phyloP scores from a whole-genome alignment of 345 rosid genomes.

The Aegle marmelos region DNA sequence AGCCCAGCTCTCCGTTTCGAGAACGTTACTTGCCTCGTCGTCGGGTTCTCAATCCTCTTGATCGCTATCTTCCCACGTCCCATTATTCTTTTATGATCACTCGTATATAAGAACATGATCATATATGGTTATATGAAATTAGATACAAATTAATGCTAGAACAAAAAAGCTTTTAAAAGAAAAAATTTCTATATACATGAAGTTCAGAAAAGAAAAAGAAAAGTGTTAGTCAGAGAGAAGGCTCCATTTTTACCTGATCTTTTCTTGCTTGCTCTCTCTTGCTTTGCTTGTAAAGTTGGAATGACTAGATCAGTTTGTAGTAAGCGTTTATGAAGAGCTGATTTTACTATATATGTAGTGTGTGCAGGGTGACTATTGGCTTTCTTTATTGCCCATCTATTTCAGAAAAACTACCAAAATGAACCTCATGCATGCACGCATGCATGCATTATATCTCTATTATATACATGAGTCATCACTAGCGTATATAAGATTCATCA shows the following conservation, averaged over 20 bases:
- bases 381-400: not conserved
- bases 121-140: too few species aligned
- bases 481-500: too few species aligned
- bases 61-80: constrained; percentile 44
- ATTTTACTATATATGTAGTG: not conserved
- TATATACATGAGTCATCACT: too few species aligned
- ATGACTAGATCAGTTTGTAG: not conserved
- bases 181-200: too few species aligned
- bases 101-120: not conserved
- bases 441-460: too few species aligned
- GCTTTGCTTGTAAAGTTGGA: not conserved
- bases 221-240: not conserved
- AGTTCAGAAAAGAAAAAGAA: too few species aligned
- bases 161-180: too few species aligned
- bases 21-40: constrained; percentile 50
- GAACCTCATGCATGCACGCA: not conserved
- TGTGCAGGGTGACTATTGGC: not conserved
- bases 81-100: constrained; percentile 13
- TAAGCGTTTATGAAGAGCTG: not conserved
- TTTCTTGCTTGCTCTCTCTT: not conserved
- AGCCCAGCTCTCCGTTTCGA: constrained; percentile 43
- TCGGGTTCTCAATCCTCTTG: constrained; percentile 45
- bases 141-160: not conserved
- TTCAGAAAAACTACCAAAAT: constrained; percentile 8
- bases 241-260: not conserved